Evolutionary conservation across 306 rosid genomes (phyloP).

Genomic region (Cucurbita ficifolia): DNA sequence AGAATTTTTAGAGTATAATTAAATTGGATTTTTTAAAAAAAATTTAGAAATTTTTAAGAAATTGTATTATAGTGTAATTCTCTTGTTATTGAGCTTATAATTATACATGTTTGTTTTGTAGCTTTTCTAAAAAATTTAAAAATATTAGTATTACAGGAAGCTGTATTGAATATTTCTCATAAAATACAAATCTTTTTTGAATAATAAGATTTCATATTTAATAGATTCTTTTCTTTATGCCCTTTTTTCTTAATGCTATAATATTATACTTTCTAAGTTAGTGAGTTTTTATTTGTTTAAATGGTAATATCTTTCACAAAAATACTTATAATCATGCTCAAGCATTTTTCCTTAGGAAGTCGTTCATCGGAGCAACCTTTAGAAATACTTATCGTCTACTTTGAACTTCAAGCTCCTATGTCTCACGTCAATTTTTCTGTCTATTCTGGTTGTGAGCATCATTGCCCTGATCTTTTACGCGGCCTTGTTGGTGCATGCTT

Average conservation of each 20-base stretch:
- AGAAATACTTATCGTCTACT: too few species aligned
- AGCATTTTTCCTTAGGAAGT: too few species aligned
- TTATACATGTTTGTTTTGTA: neutral
- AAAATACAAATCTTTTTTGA: neutral
- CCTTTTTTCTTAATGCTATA: neutral
- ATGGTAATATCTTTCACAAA: neutral
- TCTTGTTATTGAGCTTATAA: neutral
- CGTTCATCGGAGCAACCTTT: too few species aligned
- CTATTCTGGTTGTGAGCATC: too few species aligned
- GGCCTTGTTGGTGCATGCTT: too few species aligned
- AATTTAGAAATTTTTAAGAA: neutral
- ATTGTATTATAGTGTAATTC: neutral
- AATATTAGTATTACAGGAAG: neutral
- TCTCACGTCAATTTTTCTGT: too few species aligned
- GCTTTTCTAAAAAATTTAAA: neutral
- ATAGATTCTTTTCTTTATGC: neutral
- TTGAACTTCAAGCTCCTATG: too few species aligned
- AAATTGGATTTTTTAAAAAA: too few species aligned
- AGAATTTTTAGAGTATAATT: constrained; percentile 42
- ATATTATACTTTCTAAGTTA: neutral
- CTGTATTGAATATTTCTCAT: neutral
- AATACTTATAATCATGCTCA: too few species aligned
- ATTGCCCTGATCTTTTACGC: too few species aligned
- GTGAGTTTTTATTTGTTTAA: too few species aligned
- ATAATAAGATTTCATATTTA: neutral